Evolutionary conservation across 2,329 filamentous ascomycete genomes (phyloP), one percentile per base, ranked within the genome.

Genomic region (Colletotrichum camelliae): DNA sequence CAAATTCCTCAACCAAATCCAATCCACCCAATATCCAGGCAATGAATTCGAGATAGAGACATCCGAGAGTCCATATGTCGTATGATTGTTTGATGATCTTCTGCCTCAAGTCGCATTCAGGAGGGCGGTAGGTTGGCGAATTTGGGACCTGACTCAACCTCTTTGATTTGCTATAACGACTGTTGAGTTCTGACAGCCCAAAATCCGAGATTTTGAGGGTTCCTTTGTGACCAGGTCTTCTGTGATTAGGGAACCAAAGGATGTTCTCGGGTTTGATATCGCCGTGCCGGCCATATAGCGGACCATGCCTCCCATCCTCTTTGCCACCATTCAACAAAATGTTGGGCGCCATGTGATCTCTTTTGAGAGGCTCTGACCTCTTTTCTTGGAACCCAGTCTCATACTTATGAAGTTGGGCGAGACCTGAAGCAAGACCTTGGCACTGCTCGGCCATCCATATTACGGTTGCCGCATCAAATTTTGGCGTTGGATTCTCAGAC

Each of bases 21-120:
- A 21, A 57, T 1, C 52, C 52, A 5, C 52, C 52, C 8, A 57
- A 21, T 5, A 10, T 57, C 76, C 77, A 79, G 9, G 37, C 58
- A 1, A 75, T n/a, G 18, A 77, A 76, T 27, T 78, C 77, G 1
- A 79, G 69, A 8, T 77, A 76, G 1, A 79, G 31, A 13, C 76
- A 79, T 1, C 78, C 78, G 2, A 79, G 33, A 0, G 77, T 78
- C 78, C 77, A 79, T 4, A 79, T 68, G 12, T 78, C 78, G 6
- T 43, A 79, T 0, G 78, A 66, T 4, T 72, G 66, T 4, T 65
- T 75, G 3, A 75, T 72, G 4, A 57, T 12, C 0, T 68, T 68
- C 7, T 57, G 24, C 4, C 57, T 18, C 10, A 77, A 27, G 5
- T 79, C 72, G 13, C 67, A 72, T 31, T 79, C 78, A 1, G 78